phyloP scores from a whole-genome alignment of 2,329 filamentous ascomycete genomes.

The Cryphonectria nitschkei region DNA sequence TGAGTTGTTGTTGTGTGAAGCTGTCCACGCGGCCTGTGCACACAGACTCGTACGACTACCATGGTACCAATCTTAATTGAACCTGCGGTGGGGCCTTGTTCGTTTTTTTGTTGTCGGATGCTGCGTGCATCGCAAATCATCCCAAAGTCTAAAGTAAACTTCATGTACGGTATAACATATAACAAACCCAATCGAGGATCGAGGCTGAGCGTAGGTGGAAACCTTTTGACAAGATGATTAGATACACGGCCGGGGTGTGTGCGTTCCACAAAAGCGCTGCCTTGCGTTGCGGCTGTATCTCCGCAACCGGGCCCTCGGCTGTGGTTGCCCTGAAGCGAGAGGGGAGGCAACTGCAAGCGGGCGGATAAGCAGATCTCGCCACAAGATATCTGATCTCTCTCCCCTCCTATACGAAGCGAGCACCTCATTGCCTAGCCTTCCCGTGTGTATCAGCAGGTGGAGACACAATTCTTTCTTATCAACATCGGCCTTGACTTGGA shows the following conservation, averaged over 20 bases:
- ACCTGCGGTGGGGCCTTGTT: background rate
- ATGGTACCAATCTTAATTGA: background rate
- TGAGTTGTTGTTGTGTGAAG: background rate
- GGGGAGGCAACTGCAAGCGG: background rate
- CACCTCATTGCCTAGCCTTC: background rate
- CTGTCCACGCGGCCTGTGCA: background rate
- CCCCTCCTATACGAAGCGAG: background rate
- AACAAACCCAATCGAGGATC: background rate
- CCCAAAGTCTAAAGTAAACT: background rate
- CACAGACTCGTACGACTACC: background rate
- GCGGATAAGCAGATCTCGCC: background rate
- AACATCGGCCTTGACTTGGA: background rate
- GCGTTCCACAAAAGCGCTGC: background rate
- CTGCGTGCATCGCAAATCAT: background rate
- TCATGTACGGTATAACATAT: background rate
- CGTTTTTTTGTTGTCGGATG: no score
- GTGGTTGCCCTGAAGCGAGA: background rate
- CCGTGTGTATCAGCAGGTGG: background rate
- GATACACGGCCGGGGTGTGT: conserved; percentile 5
- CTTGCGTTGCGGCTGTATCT: background rate
- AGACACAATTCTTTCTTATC: background rate
- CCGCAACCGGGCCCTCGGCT: background rate
- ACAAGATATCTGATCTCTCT: background rate
- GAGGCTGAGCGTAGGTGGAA: background rate
- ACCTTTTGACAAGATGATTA: background rate